Evolutionary conservation across 306 rosid species (phyloP), one percentile per base, ranked within the genome.

Genomic region (Glycine soja): DNA sequence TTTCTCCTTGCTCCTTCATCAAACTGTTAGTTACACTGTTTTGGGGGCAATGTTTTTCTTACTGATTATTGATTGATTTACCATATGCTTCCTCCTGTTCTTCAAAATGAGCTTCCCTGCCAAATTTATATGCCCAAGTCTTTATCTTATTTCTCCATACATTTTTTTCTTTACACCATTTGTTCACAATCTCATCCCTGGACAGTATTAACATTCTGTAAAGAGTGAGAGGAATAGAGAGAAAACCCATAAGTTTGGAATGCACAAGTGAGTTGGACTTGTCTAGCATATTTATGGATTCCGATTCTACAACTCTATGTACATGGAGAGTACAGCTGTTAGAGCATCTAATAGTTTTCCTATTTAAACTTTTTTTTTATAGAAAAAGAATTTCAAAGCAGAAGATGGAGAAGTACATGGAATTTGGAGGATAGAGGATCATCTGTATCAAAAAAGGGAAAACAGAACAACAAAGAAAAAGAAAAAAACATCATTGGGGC

Each of bases 311-410:
- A 3, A 24, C 42, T 69, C 10, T 19, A 46, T 24, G 0, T 30
- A 48, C 75, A 12, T 70, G 45, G 59, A 70, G 45, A 70, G 46
- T 71, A n/a, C 14, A 32, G 14, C 62, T 71, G 76, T 30, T 14
- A 13, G 24, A 11, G 14, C 40, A 48, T 18, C 40, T 10, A 45
- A 2, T 68, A 24, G 13, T 70, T 70, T 48, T 4, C 7, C 43
- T 70, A 48, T 48, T 24, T 48, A 12, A 11, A 47, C 3, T 7
- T 2, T 70, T 10, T 46, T 18, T 24, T 24, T 48, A 18, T 46
- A 48, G 11, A 50, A 70, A 12, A 70, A 47, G 59, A 48, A 70
- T 2, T 47, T 70, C 45, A 59, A 30, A 59, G 66, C 66, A 59
- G 66, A 57, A 57, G 63, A 24, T 59, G 14, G 46, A 70, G 38